These are phyloP conservation scores for Hypoxylon fragiforme DNA, from an alignment of 495 filamentous ascomycete genomes.

Conservation along the genomic window DNA sequence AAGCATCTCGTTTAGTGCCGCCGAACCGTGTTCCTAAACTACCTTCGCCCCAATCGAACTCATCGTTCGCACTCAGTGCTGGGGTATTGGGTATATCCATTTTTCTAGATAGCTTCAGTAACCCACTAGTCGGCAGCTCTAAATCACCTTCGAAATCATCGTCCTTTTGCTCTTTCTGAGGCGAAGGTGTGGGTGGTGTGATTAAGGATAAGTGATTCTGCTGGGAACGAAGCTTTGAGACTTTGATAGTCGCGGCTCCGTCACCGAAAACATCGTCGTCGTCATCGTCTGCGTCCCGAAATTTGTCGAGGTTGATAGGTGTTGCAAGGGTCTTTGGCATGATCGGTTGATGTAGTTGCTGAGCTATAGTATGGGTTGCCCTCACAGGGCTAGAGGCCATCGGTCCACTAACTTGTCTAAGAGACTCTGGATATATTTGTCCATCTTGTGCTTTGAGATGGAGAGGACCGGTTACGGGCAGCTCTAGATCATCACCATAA, in stretches of 20 bases:
- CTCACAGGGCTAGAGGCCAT: conserved; percentile 47
- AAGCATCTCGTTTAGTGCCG: conserved; percentile 74
- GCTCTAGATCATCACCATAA: conserved; percentile 88
- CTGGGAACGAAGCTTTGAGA: conserved; percentile 59
- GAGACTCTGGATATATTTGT: conserved; percentile 65
- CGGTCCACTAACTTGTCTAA: conserved; percentile 64
- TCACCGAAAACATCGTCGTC: conserved; percentile 66
- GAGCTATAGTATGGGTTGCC: conserved; percentile 29
- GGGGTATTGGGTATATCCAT: conserved; percentile 62
- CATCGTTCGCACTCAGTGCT: conserved; percentile 63
- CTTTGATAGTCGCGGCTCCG: conserved; percentile 66
- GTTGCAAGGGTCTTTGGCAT: conserved; percentile 33
- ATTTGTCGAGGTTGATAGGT: conserved; percentile 59
- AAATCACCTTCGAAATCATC: conserved; percentile 81
- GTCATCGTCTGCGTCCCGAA: conserved; percentile 61
- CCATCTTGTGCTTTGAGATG: conserved; percentile 64
- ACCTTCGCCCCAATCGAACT: conserved; percentile 92
- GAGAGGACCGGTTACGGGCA: conserved; percentile 66
- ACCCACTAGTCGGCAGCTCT: conserved; percentile 65
- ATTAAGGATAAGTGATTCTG: conserved; percentile 59
- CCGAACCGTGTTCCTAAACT: conserved; percentile 87
- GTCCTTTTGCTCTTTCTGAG: conserved; percentile 36
- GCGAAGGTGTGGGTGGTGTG: conserved; percentile 57
- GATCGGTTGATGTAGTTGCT: conserved; percentile 17
- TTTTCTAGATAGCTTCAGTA: conserved; percentile 61